Evolutionary conservation across 768 basidiomycete species (phyloP), one percentile per base, ranked within the genome.

Genomic region (Tricholoma matsutake): DNA sequence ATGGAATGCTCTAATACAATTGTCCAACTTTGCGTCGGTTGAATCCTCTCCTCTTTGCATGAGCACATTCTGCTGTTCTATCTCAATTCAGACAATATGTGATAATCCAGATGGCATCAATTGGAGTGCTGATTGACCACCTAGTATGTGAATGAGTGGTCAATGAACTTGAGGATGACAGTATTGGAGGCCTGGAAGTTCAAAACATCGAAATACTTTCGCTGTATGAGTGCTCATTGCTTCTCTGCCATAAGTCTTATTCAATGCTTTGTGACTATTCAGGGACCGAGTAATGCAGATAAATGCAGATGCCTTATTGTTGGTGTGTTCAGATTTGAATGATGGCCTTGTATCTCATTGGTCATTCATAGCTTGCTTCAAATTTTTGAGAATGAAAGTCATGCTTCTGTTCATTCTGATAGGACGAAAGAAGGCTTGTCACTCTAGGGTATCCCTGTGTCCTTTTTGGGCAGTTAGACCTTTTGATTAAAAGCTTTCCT

Each of bases 401-500:
- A 96, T 68, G 94, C 93, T 1, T 92, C 89, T 7, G 86, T 89
- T 22, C 89, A 95, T 70, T 91, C 91, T 0, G 83, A 87, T 61
- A 87, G 86, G 71, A 91, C 86, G 7, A 96, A 95, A 68, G 92
- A 95, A 74, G 94, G 95, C 1, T 72, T 98, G 2, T 96, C 96
- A 2, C 77, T 98, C 3, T 96, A 89, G 71, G 89, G 96, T 88
- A 43, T 54, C 77, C 68, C 20, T 22, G 16, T 28, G 9, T n/a
- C 37, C 29, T 6, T 49, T 31, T 22, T n/a, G 43, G 6, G 18
- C 28, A 34, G 18, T 54, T 28, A 51, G 11, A 39, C 18, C 5
- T 49, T n/a, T n/a, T 22, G 31, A 37, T 57, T 57, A 54, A n/a
- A n/a, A n/a, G n/a, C n/a, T n/a, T 58, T 55, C 31, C 18, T 54